These are phyloP conservation scores for Chaetomium olivaceum DNA, from an alignment of 2,329 filamentous ascomycete genomes.

Conservation along the genomic window DNA sequence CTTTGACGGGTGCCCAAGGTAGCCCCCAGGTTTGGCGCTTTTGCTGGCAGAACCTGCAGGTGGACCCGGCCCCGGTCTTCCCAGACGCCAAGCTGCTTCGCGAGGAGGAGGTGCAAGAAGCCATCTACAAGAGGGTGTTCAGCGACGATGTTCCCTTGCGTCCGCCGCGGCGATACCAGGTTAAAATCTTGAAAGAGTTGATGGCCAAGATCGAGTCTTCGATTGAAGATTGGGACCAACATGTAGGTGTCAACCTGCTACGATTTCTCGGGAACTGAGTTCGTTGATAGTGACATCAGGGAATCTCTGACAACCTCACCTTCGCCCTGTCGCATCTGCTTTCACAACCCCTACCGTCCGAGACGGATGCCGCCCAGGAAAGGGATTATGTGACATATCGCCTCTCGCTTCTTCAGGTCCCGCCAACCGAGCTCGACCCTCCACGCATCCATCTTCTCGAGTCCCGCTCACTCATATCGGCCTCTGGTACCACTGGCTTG, in stretches of 20 bases:
- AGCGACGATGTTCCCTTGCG: conserved; percentile 55
- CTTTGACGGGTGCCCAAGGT: neutral
- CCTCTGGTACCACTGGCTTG: conserved; percentile 71
- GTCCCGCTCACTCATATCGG: conserved; percentile 67
- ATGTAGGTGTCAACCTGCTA: conserved; percentile 63
- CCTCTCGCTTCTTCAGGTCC: conserved; percentile 41
- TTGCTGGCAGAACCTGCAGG: conserved; percentile 76
- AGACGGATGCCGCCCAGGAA: conserved; percentile 65
- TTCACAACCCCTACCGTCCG: conserved; percentile 61
- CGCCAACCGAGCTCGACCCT: neutral
- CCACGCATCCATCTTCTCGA: conserved; percentile 64
- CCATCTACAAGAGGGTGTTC: conserved; percentile 68
- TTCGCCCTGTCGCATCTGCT: conserved; percentile 65
- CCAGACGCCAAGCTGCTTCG: conserved; percentile 62
- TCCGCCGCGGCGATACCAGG: conserved; percentile 69
- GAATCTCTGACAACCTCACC: conserved; percentile 80
- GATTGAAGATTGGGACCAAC: conserved; percentile 78
- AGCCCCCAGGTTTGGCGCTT: conserved; percentile 47
- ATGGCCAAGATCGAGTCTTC: conserved; percentile 68
- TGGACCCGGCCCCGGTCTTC: conserved; percentile 65
- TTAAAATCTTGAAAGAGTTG: conserved; percentile 72
- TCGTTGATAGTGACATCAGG: conserved; percentile 51
- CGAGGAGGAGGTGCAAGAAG: conserved; percentile 62
- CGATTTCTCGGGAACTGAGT: neutral
- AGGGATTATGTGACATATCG: conserved; percentile 76